Evolutionary conservation across 2,329 filamentous ascomycete species (phyloP), one percentile per base, ranked within the genome.

Genomic region (Pochonia chlamydosporia): DNA sequence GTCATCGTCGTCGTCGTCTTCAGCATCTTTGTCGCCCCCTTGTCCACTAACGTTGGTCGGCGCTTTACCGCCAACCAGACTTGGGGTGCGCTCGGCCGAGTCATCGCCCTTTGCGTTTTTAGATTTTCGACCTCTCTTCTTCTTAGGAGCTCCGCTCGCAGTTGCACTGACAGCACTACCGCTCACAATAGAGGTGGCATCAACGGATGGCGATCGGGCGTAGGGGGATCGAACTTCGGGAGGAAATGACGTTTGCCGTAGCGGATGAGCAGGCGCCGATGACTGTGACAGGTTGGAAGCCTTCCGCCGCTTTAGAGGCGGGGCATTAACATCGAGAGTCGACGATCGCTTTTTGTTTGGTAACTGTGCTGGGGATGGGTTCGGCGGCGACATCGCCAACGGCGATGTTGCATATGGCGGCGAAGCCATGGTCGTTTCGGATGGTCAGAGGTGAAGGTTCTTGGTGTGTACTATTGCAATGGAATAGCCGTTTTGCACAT

Each of bases 201-300:
- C 84, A 43, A 82, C 71, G 2, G 81, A 86, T 0, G 85, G 85
- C 0, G 84, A 87, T 14, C 84, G 78, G 16, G 73, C 73, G 35
- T 75, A 76, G 0, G 79, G 74, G 3, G 78, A 81, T 20, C 72
- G 65, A 26, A 9, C 48, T 46, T 79, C 84, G 23, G 87, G 86
- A 0, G 87, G 85, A 60, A 90, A 93, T 0, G 87, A 89, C 4
- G 89, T 91, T 59, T 90, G 86, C 33, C 88, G 85, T 2, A 93
- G 78, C 2, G 85, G 85, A 54, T 89, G 85, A 0, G 78, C 72
- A 1, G 79, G 78, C 14, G 60, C 56, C 7, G 79, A 79, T 8
- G 74, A 66, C 23, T 74, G 69, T 3, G 82, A 82, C 53, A 82
- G 71, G 52, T 67, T 77, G 11, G 84, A 89, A 5, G 82, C 75